Evolutionary conservation across 2,329 filamentous ascomycete genomes (phyloP), one percentile per base, ranked within the genome.

Genomic region (Rutstroemia sp.): DNA sequence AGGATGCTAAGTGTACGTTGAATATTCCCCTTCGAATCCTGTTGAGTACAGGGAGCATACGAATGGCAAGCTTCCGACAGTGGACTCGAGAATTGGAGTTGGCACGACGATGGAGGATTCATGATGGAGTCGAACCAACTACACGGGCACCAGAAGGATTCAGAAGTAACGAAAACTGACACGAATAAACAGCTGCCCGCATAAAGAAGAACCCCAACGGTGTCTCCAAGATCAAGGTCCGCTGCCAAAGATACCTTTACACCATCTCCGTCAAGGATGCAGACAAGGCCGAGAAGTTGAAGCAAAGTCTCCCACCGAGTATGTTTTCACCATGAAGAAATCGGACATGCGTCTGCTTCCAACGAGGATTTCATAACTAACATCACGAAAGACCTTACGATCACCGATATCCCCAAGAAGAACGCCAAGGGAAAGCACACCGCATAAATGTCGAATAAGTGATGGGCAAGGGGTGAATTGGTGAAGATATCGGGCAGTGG

Each of bases 161-260:
- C 8, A 21, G 37, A 49, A n/a, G 5, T 5, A 41, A 41, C 4
- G 34, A 45, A 52, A 56, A 57, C 58, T 66, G 59, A 65, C 53
- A n/a, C 25, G 44, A 48, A 37, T 45, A 60, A 70, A 63, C 70
- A 92, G 88, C 88, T 78, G 88, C 88, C 73, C 86, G 88, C 76
- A 90, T 92, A 83, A 92, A 97, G 91, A 94, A 95, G 84, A 95
- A 87, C 49, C 86, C 88, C 80, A 80, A 81, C 73, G 83, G 87
- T 75, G 87, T 92, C 83, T 92, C 94, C 87, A 99, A 99, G 88
- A 97, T 99, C 91, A 99, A 99, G 90, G 92, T 99, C 84, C 90
- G 94, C 78, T 97, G 94, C 88, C 83, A 89, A 76, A 85, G 86
- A 73, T 86, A 94, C 83, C 83, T 99, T 69, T 99, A 99, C 88